Conservation (phyloP, 2,329 filamentous ascomycete genomes). For the Fusarium mundagurra region DNA sequence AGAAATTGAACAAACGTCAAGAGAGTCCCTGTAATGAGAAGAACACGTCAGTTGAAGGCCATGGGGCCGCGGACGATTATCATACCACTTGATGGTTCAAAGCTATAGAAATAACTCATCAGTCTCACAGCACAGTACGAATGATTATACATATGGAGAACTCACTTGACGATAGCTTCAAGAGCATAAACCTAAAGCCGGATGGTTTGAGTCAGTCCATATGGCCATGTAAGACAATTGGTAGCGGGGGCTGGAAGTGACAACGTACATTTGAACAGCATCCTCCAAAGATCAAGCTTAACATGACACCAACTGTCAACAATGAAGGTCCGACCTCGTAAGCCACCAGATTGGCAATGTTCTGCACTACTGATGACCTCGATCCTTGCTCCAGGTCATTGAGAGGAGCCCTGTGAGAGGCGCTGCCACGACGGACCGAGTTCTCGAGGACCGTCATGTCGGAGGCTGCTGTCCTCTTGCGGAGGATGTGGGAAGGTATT, state of each 20-base stretch:
- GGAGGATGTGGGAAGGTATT: constrained; percentile 32
- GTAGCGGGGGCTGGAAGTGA: not conserved
- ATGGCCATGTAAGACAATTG: not conserved
- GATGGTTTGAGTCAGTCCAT: constrained; percentile 28
- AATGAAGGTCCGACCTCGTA: constrained; percentile 44
- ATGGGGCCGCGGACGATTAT: not conserved
- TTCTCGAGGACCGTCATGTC: constrained; percentile 33
- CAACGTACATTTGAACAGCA: constrained; percentile 87
- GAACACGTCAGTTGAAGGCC: constrained; percentile 24
- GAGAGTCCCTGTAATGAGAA: constrained; percentile 70
- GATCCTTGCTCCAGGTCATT: constrained; percentile 29
- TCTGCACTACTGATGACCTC: constrained; percentile 29
- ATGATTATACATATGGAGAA: not conserved
- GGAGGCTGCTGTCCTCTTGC: constrained; percentile 35
- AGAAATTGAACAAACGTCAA: constrained; percentile 91
- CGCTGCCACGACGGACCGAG: constrained; percentile 13
- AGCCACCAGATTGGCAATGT: constrained; percentile 36
- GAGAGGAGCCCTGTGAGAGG: constrained; percentile 7
- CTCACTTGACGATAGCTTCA: constrained; percentile 93
- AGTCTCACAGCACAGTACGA: constrained; percentile 12
- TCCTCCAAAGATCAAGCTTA: constrained; percentile 91
- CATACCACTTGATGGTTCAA: constrained; percentile 83
- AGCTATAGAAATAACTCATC: constrained; percentile 57
- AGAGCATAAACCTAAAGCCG: constrained; percentile 84
- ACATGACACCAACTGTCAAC: constrained; percentile 73